Conservation (phyloP, 1,139 yeast genomes). For the Saccharomyces hybrid region DNA sequence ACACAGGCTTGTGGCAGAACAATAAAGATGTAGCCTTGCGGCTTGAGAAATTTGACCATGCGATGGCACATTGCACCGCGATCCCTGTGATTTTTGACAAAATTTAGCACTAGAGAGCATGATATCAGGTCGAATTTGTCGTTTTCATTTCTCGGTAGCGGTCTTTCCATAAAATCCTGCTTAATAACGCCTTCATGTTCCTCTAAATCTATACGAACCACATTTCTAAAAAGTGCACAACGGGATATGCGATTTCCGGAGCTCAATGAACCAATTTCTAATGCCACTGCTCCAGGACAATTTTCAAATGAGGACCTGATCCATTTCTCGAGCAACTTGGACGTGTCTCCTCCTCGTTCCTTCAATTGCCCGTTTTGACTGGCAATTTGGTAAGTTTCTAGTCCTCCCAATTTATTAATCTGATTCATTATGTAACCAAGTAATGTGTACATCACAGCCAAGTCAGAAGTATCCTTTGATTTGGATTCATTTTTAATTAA, state of each 20-base stretch:
- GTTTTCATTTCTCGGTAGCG: conserved; percentile 40
- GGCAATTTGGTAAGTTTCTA: conserved; percentile 74
- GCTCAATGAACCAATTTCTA: conserved; percentile 79
- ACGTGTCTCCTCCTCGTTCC: conserved; percentile 84
- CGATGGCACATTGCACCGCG: conserved; percentile 73
- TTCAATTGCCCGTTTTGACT: conserved; percentile 75
- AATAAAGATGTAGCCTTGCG: conserved; percentile 44
- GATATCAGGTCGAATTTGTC: conserved; percentile 61
- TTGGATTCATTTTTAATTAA: conserved; percentile 8
- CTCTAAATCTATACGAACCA: conserved; percentile 60
- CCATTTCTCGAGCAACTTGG: conserved; percentile 69
- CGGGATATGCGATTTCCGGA: conserved; percentile 63
- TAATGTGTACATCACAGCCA: conserved; percentile 10
- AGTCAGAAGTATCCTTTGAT: conserved; percentile 2
- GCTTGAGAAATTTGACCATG: conserved; percentile 48
- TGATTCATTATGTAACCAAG: conserved; percentile 55
- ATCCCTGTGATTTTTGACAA: conserved; percentile 62
- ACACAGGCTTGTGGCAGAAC: conserved; percentile 88
- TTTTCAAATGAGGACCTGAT: conserved; percentile 27
- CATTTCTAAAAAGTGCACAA: conserved; percentile 39
- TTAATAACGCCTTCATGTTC: conserved; percentile 54
- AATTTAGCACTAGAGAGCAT: conserved; percentile 79
- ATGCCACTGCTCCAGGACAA: conserved; percentile 33
- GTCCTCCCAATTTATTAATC: conserved; percentile 55
- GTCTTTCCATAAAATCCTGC: conserved; percentile 80